Percentiles rank a stretch among this genome's conserved stretches.
phyloP scores from a whole-genome alignment of 495 filamentous ascomycete genomes.

The Opeltia flavorubescens region DNA sequence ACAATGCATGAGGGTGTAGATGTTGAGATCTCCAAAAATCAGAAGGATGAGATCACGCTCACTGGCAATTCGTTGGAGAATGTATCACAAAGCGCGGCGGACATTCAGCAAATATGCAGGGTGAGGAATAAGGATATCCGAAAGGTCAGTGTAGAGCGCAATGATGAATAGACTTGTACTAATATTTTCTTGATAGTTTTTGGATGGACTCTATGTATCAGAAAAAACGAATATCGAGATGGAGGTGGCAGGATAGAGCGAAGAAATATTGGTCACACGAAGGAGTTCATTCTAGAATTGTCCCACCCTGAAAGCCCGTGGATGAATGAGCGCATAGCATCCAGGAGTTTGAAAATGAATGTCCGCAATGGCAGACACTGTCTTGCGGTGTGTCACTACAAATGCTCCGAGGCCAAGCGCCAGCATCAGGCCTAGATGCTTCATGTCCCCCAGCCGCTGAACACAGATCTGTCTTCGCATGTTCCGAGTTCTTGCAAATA shows the following conservation, averaged over 20 bases:
- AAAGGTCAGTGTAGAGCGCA: conserved; percentile 48
- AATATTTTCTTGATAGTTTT: conserved; percentile 52
- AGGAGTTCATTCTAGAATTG: neutral
- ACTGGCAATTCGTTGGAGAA: conserved; percentile 88
- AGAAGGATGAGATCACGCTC: conserved; percentile 93
- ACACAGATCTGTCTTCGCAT: no score
- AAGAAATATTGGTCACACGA: neutral
- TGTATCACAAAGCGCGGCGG: conserved; percentile 93
- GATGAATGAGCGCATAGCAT: no score
- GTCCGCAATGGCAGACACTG: no score
- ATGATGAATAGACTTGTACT: conserved; percentile 13
- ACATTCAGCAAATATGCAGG: conserved; percentile 98
- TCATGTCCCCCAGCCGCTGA: no score
- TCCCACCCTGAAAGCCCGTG: no score
- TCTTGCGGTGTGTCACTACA: no score
- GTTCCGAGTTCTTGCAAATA: no score
- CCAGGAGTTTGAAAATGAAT: no score
- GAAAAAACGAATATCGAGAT: conserved; percentile 71
- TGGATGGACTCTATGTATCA: conserved; percentile 65
- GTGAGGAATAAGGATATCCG: conserved; percentile 99
- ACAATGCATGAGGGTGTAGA: conserved; percentile 81
- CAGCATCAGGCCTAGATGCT: no score
- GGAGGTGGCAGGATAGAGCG: neutral
- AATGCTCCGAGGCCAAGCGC: no score
- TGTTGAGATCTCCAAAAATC: conserved; percentile 71